A percentile compares a stretch with the other conserved stretches of the same genome.
Conservation (phyloP, 352 stramenopile species). For the Saprolegnia diclina region DNA sequence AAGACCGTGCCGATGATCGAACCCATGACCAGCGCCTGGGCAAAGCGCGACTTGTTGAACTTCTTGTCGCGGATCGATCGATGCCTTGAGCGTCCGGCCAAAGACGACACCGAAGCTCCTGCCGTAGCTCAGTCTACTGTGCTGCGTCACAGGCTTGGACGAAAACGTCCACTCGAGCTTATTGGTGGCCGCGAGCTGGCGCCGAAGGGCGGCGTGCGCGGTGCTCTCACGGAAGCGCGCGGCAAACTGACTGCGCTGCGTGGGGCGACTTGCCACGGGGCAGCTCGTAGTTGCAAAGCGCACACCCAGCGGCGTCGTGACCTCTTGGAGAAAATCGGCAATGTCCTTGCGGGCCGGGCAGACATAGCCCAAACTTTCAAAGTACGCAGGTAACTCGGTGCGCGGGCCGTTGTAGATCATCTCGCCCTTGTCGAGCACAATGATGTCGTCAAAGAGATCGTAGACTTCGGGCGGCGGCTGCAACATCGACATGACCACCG, state of each 20-base stretch:
- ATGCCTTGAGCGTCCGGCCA: conserved; percentile 36
- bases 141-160: too few species aligned
- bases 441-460: conserved; percentile 81
- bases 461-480: conserved; percentile 78
- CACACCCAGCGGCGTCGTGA: conserved; percentile 47
- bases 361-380: conserved; percentile 46
- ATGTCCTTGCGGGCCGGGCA: conserved; percentile 53
- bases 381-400: conserved; percentile 36
- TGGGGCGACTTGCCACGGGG: neutral
- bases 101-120: conserved; percentile 24
- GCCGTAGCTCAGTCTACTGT: too few species aligned
- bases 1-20: conserved; percentile 42
- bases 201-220: conserved; percentile 6
- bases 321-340: conserved; percentile 76
- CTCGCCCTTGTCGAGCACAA: conserved; percentile 67
- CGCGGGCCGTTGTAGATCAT: conserved; percentile 71
- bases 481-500: conserved; percentile 31
- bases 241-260: neutral
- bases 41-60: conserved; percentile 45
- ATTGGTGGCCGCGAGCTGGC: neutral
- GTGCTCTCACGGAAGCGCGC: conserved; percentile 6
- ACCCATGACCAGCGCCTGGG: conserved; percentile 44
- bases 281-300: conserved; percentile 17
- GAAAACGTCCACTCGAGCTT: too few species aligned
- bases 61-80: conserved; percentile 46